phyloP scores from a whole-genome alignment of 148 eudicot species.

The Diospyros lotus region DNA sequence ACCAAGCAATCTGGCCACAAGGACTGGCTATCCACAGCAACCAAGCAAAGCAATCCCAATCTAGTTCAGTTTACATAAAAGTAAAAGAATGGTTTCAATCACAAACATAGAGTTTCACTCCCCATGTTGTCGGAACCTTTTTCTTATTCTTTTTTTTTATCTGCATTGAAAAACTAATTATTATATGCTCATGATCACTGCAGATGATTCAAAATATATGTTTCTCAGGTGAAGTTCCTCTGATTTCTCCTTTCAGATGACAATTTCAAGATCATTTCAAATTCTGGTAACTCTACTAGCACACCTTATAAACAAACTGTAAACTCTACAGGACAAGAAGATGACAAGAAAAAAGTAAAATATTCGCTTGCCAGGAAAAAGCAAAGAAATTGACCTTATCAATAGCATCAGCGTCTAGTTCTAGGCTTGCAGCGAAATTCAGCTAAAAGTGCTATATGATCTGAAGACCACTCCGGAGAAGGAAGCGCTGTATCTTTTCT shows the following conservation, averaged over 20 bases:
- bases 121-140: too few relatives aligned
- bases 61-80: neutral
- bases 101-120: neutral
- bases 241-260: too few relatives aligned
- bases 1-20: neutral
- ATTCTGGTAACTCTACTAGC: neutral
- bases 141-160: too few relatives aligned
- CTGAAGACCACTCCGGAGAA: slow-evolving; percentile 99
- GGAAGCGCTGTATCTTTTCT: slow-evolving; percentile 99
- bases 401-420: slow-evolving; percentile 57
- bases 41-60: neutral
- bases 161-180: too few relatives aligned
- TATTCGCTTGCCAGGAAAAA: neutral
- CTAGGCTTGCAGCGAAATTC: slow-evolving; percentile 95
- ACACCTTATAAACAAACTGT: neutral
- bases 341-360: neutral
- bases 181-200: too few relatives aligned
- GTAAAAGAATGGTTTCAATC: neutral
- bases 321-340: neutral
- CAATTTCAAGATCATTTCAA: neutral
- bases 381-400: slow-evolving; percentile 19
- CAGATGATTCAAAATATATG: too few relatives aligned
- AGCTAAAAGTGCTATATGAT: slow-evolving; percentile 94
- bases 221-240: too few relatives aligned
- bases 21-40: neutral